Percentiles rank a stretch among this genome's conserved stretches.
These are phyloP conservation scores for Galium porrigens DNA, from an alignment of 305 asterid species.

Conservation along the genomic window DNA sequence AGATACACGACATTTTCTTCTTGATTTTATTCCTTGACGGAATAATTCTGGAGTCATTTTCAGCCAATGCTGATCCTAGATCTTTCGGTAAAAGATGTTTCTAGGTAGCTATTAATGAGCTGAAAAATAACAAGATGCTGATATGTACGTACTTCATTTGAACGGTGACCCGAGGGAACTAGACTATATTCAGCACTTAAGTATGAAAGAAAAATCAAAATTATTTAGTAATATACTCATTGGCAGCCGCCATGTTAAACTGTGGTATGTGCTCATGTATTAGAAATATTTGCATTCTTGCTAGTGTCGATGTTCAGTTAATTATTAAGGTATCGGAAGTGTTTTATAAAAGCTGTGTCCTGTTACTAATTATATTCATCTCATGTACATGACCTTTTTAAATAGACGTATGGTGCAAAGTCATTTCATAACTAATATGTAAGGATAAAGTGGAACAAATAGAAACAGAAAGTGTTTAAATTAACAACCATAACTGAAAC, in stretches of 20 bases:
- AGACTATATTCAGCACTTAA: neutral
- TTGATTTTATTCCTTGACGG: neutral
- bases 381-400: neutral
- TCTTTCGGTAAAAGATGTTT: neutral
- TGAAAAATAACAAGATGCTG: too few relatives aligned
- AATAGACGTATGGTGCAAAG: too few relatives aligned
- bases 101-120: too few relatives aligned
- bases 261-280: neutral
- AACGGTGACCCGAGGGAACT: neutral
- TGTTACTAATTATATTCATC: neutral
- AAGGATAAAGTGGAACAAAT: neutral
- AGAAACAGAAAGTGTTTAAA: neutral
- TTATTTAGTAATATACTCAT: neutral
- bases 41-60: neutral
- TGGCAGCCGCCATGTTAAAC: neutral
- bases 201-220: neutral
- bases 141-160: neutral
- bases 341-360: neutral
- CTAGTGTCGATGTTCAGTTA: neutral
- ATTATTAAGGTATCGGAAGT: neutral
- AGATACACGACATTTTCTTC: neutral
- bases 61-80: neutral
- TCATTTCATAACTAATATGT: neutral
- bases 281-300: neutral
- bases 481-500: too few relatives aligned